Percentiles rank a stretch among this genome's conserved stretches.
Conservation (phyloP, 2,329 filamentous ascomycete species). For the Dothistroma pini region DNA sequence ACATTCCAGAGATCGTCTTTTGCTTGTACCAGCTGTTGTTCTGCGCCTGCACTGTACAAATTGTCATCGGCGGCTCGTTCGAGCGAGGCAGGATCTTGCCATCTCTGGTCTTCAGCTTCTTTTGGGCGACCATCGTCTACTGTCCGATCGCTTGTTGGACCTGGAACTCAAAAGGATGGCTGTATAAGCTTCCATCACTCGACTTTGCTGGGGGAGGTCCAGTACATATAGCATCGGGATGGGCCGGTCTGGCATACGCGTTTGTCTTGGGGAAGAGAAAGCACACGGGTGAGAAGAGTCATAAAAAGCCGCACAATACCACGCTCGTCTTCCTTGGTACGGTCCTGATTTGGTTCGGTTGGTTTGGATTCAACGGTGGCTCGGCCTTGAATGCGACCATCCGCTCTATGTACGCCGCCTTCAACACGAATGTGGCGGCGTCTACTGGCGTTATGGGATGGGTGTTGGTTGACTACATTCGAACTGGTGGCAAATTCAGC, state of each 20-base stretch:
- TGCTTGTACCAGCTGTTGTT: conserved; percentile 64
- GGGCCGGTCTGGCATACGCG: conserved; percentile 61
- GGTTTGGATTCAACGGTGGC: conserved; percentile 59
- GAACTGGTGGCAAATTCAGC: conserved; percentile 51
- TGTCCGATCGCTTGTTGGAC: conserved; percentile 63
- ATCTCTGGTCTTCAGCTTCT: conserved; percentile 61
- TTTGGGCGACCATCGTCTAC: conserved; percentile 64
- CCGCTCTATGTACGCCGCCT: conserved; percentile 53
- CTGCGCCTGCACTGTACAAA: conserved; percentile 59
- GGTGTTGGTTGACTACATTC: conserved; percentile 52
- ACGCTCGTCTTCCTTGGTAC: conserved; percentile 62
- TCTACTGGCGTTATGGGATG: conserved; percentile 54
- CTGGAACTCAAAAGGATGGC: conserved; percentile 65
- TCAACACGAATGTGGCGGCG: conserved; percentile 58
- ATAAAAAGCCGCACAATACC: conserved; percentile 59
- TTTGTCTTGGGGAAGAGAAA: conserved; percentile 59
- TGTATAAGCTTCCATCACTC: conserved; percentile 57
- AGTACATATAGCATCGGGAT: conserved; percentile 63
- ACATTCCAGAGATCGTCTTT: conserved; percentile 63
- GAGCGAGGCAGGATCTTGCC: conserved; percentile 61
- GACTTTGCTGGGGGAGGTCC: conserved; percentile 62
- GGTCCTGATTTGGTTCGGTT: conserved; percentile 63
- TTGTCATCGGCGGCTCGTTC: conserved; percentile 62
- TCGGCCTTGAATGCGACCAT: conserved; percentile 52
- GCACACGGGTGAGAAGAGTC: conserved; percentile 46